Base-by-base conservation (phyloP, 2,329 filamentous ascomycete species). In the Colletotrichum eremochloae region DNA sequence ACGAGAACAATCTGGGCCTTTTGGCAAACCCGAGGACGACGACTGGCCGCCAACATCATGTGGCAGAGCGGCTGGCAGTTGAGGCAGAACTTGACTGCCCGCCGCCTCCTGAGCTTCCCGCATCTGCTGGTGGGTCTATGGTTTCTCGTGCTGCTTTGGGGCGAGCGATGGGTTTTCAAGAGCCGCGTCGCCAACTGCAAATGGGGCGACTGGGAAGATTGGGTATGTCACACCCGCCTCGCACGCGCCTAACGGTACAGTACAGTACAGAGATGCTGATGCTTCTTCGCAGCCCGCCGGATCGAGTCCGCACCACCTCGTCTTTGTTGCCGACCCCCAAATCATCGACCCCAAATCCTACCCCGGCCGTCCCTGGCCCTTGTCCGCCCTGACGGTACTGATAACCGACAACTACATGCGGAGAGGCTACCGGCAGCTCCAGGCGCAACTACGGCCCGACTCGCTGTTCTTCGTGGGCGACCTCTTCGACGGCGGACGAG, bases 261-360 rank as follows among this genome's bases (percentile, higher is more conserved):
- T 24, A n/a, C 40, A 46, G n/a, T 24, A 63, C 24, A 50, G 46
- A 24, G 20, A 56, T 61, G 46, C 53, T 67, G 50, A 71, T 64
- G 58, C 48, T 48, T 46, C 67, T 48, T 46, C 67, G 48, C 78
- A 97, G 96, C 94, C 95, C 65, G 83, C 88, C 77, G 90, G 88
- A 76, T 92, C 95, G 63, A 90, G 88, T 44, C 96, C 96, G 38
- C 95, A 98, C 81, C 94, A 92, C 79, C 87, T 97, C 76, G 87
- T 94, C 76, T 91, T 98, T 79, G 87, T 98, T 75, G 94, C 95
- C 73, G 95, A 98, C 79, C 95, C 95, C 55, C 95, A 98, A 81
- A 88, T 98, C 71, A 94, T 96, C 78, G 95, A 98, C 81, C 94
- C 95, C 67, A 94, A 98, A 81, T 97, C 95, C n/a, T 98, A 98